These are phyloP conservation scores for Yamadazyma kanchanaburiensis DNA, from an alignment of 1,139 yeast species.

Conservation along the genomic window DNA sequence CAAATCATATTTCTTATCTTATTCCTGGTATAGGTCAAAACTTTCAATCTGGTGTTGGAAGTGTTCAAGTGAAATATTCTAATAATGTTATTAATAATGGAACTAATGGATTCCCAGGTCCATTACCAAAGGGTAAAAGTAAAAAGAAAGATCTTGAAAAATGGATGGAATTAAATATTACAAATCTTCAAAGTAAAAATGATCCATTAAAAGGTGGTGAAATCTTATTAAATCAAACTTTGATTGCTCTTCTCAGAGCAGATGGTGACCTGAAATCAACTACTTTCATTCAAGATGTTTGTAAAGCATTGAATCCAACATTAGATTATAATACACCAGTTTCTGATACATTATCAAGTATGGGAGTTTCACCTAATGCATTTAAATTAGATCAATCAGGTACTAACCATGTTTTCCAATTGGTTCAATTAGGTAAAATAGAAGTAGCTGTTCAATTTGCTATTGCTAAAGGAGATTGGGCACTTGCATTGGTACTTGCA, in stretches of 20 bases:
- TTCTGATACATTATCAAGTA: conserved; percentile 14
- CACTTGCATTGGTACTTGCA: conserved; percentile 71
- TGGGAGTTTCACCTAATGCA: conserved; percentile 27
- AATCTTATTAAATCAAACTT: conserved; percentile 27
- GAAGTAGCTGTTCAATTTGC: conserved; percentile 65
- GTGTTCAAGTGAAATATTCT: conserved; percentile 17
- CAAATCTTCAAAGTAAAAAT: conserved; percentile 1
- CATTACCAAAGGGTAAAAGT: conserved; percentile 51
- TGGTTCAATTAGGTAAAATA: conserved; percentile 61
- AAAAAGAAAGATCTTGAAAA: conserved; percentile 63
- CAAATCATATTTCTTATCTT: conserved; percentile 27
- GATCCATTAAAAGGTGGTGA: conserved; percentile 18
- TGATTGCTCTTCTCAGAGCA: conserved; percentile 21
- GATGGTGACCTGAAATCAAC: conserved; percentile 29
- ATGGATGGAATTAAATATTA: conserved; percentile 42
- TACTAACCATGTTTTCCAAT: conserved; percentile 28
- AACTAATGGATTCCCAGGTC: conserved; percentile 54
- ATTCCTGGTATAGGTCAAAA: conserved; percentile 19
- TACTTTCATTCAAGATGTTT: conserved; percentile 24
- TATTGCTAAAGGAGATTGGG: conserved; percentile 67
- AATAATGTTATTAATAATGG: conserved; percentile 18
- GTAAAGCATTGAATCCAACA: conserved; percentile 33
- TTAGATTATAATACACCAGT: conserved; percentile 22
- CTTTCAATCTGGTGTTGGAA: conserved; percentile 11
- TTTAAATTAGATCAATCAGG: conserved; percentile 37